Conservation (phyloP, 2,329 filamentous ascomycete genomes). For the Hypoxylon sp. region DNA sequence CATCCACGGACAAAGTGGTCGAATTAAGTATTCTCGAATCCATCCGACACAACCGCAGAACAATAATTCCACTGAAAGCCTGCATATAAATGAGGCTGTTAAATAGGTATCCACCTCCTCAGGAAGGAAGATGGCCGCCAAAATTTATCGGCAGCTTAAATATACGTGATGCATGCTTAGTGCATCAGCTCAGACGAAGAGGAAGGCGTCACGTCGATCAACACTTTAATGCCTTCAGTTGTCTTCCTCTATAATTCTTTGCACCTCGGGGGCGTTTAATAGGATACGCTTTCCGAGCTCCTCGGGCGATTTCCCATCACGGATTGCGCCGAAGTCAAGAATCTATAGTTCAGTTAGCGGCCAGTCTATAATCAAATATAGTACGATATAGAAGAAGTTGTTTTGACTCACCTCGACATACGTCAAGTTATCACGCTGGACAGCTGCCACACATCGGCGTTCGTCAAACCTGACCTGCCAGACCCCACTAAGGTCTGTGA, state of each 20-base stretch:
- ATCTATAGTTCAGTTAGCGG: slow-evolving; percentile 69
- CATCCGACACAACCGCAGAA: no score
- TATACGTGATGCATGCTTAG: no score
- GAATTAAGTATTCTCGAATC: no score
- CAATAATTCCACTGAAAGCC: no score
- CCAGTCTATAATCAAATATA: not conserved
- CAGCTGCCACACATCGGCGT: slow-evolving; percentile 91
- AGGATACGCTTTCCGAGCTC: slow-evolving; percentile 82
- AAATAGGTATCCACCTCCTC: no score
- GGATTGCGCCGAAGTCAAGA: slow-evolving; percentile 92
- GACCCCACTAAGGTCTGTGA: slow-evolving; percentile 94
- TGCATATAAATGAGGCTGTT: no score
- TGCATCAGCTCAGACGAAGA: no score
- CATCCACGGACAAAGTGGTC: no score
- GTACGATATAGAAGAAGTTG: no score
- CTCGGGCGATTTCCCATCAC: slow-evolving; percentile 82
- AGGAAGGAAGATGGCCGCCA: no score
- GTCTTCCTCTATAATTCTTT: slow-evolving; percentile 48
- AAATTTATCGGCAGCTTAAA: no score
- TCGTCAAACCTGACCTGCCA: slow-evolving; percentile 99
- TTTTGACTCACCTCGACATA: slow-evolving; percentile 84
- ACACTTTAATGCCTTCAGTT: slow-evolving; percentile 17
- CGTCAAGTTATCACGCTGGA: slow-evolving; percentile 89
- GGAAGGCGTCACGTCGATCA: not conserved
- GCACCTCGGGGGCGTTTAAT: slow-evolving; percentile 65